A percentile compares a stretch with the other conserved stretches of the same genome.
These are phyloP conservation scores for Flagelloscypha sp. DNA, from an alignment of 768 basidiomycete genomes.

Conservation along the genomic window DNA sequence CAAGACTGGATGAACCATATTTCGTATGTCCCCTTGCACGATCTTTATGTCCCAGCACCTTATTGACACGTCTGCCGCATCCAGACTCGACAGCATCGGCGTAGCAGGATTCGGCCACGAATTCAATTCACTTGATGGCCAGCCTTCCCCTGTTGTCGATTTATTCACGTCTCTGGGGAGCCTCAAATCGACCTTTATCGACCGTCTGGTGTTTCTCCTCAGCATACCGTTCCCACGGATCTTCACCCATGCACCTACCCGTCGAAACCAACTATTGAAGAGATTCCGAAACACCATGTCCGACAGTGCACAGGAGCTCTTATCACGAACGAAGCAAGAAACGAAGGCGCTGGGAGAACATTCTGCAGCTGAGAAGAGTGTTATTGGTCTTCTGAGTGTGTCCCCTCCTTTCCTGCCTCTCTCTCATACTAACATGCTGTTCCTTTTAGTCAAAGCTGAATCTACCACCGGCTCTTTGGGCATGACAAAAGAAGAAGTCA, in stretches of 20 bases:
- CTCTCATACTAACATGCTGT: not conserved
- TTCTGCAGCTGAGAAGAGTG: constrained; percentile 25
- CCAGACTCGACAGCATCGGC: constrained; percentile 35
- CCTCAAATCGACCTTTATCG: constrained; percentile 18
- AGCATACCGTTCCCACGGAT: constrained; percentile 27
- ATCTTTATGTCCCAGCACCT: not conserved
- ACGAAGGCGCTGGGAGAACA: constrained; percentile 16
- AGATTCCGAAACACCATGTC: constrained; percentile 26
- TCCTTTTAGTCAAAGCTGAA: constrained; percentile 27
- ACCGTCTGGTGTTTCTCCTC: constrained; percentile 27
- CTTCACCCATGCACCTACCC: constrained; percentile 27
- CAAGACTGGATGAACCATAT: constrained; percentile 30
- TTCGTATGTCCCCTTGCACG: constrained; percentile 18
- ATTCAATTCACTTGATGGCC: constrained; percentile 34
- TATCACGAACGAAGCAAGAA: constrained; percentile 28
- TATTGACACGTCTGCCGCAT: not conserved
- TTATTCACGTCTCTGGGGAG: constrained; percentile 30
- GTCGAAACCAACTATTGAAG: constrained; percentile 20
- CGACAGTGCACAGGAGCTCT: constrained; percentile 29
- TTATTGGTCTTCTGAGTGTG: constrained; percentile 29
- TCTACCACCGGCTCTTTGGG: constrained; percentile 19
- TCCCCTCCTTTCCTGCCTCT: not conserved
- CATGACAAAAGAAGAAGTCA: constrained; percentile 29
- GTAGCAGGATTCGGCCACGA: constrained; percentile 38
- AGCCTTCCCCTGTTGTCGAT: constrained; percentile 21